Base-by-base conservation (phyloP, 306 rosid species). In the Castanospermum australe region DNA sequence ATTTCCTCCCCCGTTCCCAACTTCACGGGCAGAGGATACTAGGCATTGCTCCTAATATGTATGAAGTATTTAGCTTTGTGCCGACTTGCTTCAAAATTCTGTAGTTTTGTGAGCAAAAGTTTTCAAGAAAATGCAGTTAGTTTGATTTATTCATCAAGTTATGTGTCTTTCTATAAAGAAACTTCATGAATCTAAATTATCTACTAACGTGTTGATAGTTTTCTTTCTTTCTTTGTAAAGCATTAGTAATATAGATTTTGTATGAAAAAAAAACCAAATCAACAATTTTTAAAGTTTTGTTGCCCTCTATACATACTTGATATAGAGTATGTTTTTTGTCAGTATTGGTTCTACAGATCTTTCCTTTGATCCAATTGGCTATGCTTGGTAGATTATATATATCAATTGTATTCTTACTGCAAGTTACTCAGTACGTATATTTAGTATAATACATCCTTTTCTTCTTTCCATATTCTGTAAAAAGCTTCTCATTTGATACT, bases 381-480 rank as follows among this genome's bases (percentile, higher is more conserved):
- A 94, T 83, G 68, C 88, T 25, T 94, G 98, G 98, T 97, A 88
- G 88, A 71, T 91, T n/a, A n/a, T n/a, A n/a, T n/a, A n/a, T 81
- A 61, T 82, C 41, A 94, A 91, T 63, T 94, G 97, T 45, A 48
- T 92, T 79, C 88, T 89, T 28, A 94, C 97, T 13, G 98, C 97
- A 71, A 84, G 89, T 76, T 94, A 92, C 76, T 92, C 98, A 5
- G 97, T 94, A 87, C 8, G 93, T 78, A 47, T 35, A 50, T 62
- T 61, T 62, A 56, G 18, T 57, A 36, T 73, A 22, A 21, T 13
- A 13, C 44, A 5, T 63, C 20, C 45, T 65, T 66, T 57, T n/a
- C 41, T 61, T 25, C 1, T 73, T 48, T 21, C 33, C 13, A 20
- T 67, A 28, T 85, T 72, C 6, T 71, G 57, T 42, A 48, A 24